Evolutionary conservation across 768 basidiomycete species (phyloP), one percentile per base, ranked within the genome.

Genomic region (Russula brevipes): DNA sequence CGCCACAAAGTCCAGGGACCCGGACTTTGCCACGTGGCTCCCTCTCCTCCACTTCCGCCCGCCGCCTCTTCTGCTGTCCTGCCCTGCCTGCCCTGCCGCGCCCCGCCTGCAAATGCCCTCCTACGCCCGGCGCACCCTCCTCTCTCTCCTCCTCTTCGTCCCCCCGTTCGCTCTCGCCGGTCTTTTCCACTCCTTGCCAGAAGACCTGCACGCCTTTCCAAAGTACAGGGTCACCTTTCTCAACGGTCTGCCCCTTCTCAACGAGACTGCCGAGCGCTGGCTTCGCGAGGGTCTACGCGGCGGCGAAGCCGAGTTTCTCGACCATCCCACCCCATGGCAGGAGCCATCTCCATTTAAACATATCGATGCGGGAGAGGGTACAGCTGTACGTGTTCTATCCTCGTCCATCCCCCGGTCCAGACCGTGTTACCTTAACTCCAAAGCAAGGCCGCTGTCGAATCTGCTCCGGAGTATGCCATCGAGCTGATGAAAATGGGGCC

Each of bases 181-280:
- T 47, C 46, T 77, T n/a, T 72, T 86, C 35, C 85, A 90, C 70
- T 84, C 87, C 9, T 79, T 91, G 51, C 90, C 91, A 35, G 88
- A 92, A 69, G 91, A 94, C 69, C 78, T 85, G 16, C 82, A 85
- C 73, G 86, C 91, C 0, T 91, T 87, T 71, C 92, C 91, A 66
- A 94, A 94, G 72, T 88, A 84, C 72, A 81, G 83, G 46, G 86
- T 94, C 64, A 76, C 85, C 45, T 94, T 90, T 74, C 82, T 94
- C 70, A 89, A 90, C 71, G 81, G 82, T 61, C 81, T 85, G n/a
- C 91, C 91, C 33, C 76, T 94, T 66, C 73, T 80, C 31, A 86
- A 87, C 68, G 77, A 87, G 53, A 90, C 89, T 1, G 91, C 88
- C 4, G 76, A 86, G 65, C 79, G 79, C 39, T 94, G 92, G 92